Evolutionary conservation across 2,329 filamentous ascomycete genomes (phyloP).

Genomic region (Trichoderma sp.): DNA sequence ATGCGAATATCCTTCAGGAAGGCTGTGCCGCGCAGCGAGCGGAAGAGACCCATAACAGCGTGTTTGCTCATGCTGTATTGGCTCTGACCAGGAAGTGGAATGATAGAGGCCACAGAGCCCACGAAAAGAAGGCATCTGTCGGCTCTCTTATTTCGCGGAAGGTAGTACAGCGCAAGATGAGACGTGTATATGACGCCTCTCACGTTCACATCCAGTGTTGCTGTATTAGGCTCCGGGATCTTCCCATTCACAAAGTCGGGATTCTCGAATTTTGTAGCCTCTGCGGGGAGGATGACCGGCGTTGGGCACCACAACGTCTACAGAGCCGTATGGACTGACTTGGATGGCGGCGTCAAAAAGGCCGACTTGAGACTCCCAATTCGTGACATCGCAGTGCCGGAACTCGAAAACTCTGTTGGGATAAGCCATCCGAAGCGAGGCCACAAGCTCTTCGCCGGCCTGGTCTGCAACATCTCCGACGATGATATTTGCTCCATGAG

Average conservation of each 20-base stretch:
- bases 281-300: slow-evolving; percentile 56
- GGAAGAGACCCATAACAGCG: slow-evolving; percentile 65
- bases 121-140: slow-evolving; percentile 65
- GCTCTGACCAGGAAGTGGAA: slow-evolving; percentile 46
- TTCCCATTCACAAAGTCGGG: slow-evolving; percentile 47
- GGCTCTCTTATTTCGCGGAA: slow-evolving; percentile 30
- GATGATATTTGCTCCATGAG: slow-evolving; percentile 59
- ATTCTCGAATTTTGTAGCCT: slow-evolving; percentile 47
- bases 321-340: slow-evolving; percentile 55
- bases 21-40: slow-evolving; percentile 55
- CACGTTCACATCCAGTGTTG: slow-evolving; percentile 62
- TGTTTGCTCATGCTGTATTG: slow-evolving; percentile 67
- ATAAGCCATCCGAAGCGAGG: slow-evolving; percentile 48
- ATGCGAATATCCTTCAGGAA: slow-evolving; percentile 55
- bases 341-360: slow-evolving; percentile 62
- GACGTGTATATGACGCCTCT: slow-evolving; percentile 65
- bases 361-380: slow-evolving; percentile 63
- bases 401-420: slow-evolving; percentile 52
- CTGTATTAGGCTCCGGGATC: slow-evolving; percentile 50
- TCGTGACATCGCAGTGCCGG: slow-evolving; percentile 64
- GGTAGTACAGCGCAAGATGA: slow-evolving; percentile 60
- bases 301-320: slow-evolving; percentile 67
- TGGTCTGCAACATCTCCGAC: slow-evolving; percentile 63
- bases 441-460: slow-evolving; percentile 56
- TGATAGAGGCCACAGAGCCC: slow-evolving; percentile 61